Conservation (phyloP, 2,329 filamentous ascomycete genomes). For the Fusarium vanettenii region DNA sequence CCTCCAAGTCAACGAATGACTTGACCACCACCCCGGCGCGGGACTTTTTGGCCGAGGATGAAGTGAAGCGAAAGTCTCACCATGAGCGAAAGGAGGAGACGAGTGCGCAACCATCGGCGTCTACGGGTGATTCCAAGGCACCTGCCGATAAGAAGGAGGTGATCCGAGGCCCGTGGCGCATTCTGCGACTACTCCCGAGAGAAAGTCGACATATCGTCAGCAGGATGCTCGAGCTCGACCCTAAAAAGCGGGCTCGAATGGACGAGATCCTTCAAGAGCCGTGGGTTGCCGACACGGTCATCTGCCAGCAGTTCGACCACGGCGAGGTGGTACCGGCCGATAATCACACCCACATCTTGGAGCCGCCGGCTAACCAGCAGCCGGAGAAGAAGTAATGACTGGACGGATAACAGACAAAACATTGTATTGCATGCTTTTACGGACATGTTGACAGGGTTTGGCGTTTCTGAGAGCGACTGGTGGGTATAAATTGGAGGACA, state of each 20-base stretch:
- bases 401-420: background rate
- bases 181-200: constrained; percentile 86
- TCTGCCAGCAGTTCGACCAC: constrained; percentile 81
- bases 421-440: constrained; percentile 8
- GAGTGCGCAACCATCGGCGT: constrained; percentile 13
- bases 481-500: constrained; percentile 25
- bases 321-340: constrained; percentile 78
- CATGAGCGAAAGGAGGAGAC: constrained; percentile 36
- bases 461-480: constrained; percentile 39
- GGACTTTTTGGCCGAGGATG: constrained; percentile 54
- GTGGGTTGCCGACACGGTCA: constrained; percentile 87
- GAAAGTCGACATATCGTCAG: constrained; percentile 92
- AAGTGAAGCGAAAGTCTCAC: constrained; percentile 39
- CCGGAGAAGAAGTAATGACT: constrained; percentile 39
- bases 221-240: constrained; percentile 91
- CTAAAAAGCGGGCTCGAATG: constrained; percentile 84
- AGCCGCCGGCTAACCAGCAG: constrained; percentile 69
- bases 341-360: constrained; percentile 86
- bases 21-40: constrained; percentile 52
- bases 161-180: constrained; percentile 92
- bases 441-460: constrained; percentile 25
- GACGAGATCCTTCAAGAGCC: constrained; percentile 87
- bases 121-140: constrained; percentile 27
- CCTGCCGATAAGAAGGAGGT: constrained; percentile 73
- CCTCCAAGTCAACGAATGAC: constrained; percentile 59